Evolutionary conservation across 768 basidiomycete species (phyloP).

Genomic region (Suillus americanus): DNA sequence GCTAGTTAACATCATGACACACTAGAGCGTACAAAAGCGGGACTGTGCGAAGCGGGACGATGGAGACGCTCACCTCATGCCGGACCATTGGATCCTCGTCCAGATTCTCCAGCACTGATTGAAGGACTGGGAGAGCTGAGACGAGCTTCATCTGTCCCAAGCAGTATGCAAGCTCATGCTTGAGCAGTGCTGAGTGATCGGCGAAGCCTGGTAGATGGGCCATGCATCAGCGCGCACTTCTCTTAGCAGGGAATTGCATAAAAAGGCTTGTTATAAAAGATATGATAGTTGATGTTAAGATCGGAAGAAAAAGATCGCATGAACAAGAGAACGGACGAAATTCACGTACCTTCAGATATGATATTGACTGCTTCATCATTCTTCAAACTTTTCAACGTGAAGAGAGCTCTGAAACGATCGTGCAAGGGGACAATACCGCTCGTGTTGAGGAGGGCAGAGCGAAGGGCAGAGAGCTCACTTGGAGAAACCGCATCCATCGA

Average conservation of each 20-base stretch:
- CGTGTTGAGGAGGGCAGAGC: conserved; percentile 75
- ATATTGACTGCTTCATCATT: conserved; percentile 77
- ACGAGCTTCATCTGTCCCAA: conserved; percentile 85
- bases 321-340: background rate
- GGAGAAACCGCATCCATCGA: conserved; percentile 38
- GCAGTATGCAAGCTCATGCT: conserved; percentile 97
- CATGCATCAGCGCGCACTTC: background rate
- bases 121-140: conserved; percentile 76
- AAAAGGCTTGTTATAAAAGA: background rate
- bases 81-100: conserved; percentile 93
- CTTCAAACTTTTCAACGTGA: conserved; percentile 85
- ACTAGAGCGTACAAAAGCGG: background rate
- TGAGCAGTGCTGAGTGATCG: conserved; percentile 87
- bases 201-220: conserved; percentile 58
- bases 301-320: conserved; percentile 8
- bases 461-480: conserved; percentile 64
- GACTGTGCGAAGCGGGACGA: background rate
- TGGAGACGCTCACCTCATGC: conserved; percentile 70
- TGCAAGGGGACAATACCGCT: conserved; percentile 75
- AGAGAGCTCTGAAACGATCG: conserved; percentile 86
- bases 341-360: conserved; percentile 72
- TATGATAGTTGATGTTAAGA: background rate
- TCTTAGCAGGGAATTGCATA: background rate
- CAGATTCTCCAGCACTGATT: conserved; percentile 66
- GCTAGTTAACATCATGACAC: conserved; percentile 11